Base-by-base conservation (phyloP, 139 green algal species). In the Monoraphidium neglectum region DNA sequence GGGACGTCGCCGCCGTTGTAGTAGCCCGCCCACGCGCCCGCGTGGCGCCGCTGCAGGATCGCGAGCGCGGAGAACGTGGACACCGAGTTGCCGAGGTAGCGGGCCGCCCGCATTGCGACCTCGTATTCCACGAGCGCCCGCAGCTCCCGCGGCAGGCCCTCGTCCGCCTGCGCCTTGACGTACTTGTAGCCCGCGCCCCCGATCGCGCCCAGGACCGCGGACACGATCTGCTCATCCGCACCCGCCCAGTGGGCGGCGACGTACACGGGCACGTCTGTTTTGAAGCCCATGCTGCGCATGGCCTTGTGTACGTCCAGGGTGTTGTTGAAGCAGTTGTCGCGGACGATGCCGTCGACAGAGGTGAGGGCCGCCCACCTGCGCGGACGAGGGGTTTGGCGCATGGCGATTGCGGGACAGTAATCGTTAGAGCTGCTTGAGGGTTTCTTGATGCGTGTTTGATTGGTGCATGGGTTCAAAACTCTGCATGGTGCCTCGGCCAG, bases 1-100 rank as follows among this genome's bases (percentile, higher is more conserved):
- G 84, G 84, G 43, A 87, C 76, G 60, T 84, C 80, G 72, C 84
- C 84, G 15, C 72, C 73, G 67, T 89, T 89, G 84, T 89, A 89
- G 70, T 87, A 83, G 33, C 74, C 54, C 0, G 81, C 84, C 82
- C 78, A 87, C 30, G 21, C 38, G 37, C 75, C 75, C 4, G 18
- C 23, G 40, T 78, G 77, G 24, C 80, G 79, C 13, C 86, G 86
- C 86, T 90, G 66, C 74, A 90, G 61, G 30, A 90, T 72, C 24
- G 64, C 71, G 49, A 90, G 77, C 24, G 80, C 80, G 0, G 73
- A 66, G 26, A 85, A 87, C 35, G 77, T 84, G 47, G 83, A 87
- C 43, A 87, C 83, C 35, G 53, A 76, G 80, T 90, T 90, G 77
- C 83, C 86, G 15, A 83, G 76, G 64, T 83, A 83, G 5, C 77